Percentiles rank a stretch among this genome's conserved stretches.
Conservation (phyloP, 2,329 filamentous ascomycete species). For the Zelopaecilomyces penicillatus region DNA sequence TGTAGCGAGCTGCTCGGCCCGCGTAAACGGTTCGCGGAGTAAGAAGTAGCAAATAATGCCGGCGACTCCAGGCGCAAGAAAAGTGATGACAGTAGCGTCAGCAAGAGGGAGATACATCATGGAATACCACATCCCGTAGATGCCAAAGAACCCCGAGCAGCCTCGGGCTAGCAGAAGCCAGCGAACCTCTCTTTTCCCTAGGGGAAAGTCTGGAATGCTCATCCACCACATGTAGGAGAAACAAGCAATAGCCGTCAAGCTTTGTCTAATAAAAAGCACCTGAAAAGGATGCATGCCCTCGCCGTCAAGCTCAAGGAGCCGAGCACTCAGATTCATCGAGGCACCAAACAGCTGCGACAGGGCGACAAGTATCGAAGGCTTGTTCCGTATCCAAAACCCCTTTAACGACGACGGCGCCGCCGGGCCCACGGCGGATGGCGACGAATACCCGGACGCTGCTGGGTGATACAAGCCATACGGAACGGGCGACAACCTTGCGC, state of each 20-base stretch:
- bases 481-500: conserved; percentile 12
- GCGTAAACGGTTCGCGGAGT: conserved; percentile 67
- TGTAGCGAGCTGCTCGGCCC: conserved; percentile 67
- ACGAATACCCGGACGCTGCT: neutral
- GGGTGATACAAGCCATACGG: conserved; percentile 8
- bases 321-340: conserved; percentile 75
- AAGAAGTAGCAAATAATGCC: conserved; percentile 74
- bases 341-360: conserved; percentile 73
- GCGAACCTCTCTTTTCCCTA: conserved; percentile 60
- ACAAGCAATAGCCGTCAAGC: conserved; percentile 59
- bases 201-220: conserved; percentile 58
- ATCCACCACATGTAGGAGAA: conserved; percentile 66
- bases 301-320: conserved; percentile 64
- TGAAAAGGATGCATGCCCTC: conserved; percentile 74
- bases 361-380: conserved; percentile 65
- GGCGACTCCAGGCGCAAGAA: conserved; percentile 69
- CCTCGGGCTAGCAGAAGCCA: conserved; percentile 61
- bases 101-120: conserved; percentile 72
- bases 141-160: conserved; percentile 64
- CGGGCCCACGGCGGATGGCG: neutral
- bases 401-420: conserved; percentile 15
- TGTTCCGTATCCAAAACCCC: conserved; percentile 54
- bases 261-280: conserved; percentile 74
- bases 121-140: conserved; percentile 64
- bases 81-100: conserved; percentile 85